These are phyloP conservation scores for Protomyces lactucae-debilis DNA, from an alignment of 1,139 yeast genomes.

Conservation along the genomic window DNA sequence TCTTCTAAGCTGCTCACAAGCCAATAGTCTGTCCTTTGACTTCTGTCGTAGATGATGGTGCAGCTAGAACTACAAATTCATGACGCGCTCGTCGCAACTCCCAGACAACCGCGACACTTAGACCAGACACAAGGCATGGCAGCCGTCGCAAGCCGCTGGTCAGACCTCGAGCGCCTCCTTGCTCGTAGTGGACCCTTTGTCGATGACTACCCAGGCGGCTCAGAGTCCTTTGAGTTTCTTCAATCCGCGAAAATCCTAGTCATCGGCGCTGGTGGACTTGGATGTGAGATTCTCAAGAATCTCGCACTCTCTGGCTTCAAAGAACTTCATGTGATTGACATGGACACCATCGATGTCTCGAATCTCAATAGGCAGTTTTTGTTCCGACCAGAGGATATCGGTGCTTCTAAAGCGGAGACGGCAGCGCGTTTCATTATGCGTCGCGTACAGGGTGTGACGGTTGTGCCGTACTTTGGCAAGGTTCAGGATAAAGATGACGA, in stretches of 20 bases:
- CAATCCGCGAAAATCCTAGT: slow-evolving; percentile 32
- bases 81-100: too few relatives aligned
- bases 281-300: slow-evolving; percentile 86
- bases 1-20: too few relatives aligned
- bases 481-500: slow-evolving; percentile 66
- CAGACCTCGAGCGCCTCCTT: slow-evolving; percentile 2
- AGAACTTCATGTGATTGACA: slow-evolving; percentile 76
- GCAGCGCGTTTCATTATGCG: slow-evolving; percentile 62
- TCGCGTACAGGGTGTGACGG: slow-evolving; percentile 48
- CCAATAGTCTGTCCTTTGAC: too few relatives aligned
- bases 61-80: too few relatives aligned
- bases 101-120: too few relatives aligned
- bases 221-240: slow-evolving; percentile 11
- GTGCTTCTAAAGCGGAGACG: slow-evolving; percentile 70
- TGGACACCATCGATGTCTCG: slow-evolving; percentile 91
- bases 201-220: slow-evolving; percentile 19
- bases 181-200: slow-evolving; percentile 17
- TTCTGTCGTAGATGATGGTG: too few relatives aligned
- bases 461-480: slow-evolving; percentile 50
- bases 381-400: slow-evolving; percentile 68
- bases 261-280: slow-evolving; percentile 94
- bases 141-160: slow-evolving; percentile 5
- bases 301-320: slow-evolving; percentile 72
- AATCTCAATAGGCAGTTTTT: slow-evolving; percentile 87
- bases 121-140: neutral